Evolutionary conservation across 2,329 filamentous ascomycete species (phyloP).

Genomic region (Gremmenia infestans): DNA sequence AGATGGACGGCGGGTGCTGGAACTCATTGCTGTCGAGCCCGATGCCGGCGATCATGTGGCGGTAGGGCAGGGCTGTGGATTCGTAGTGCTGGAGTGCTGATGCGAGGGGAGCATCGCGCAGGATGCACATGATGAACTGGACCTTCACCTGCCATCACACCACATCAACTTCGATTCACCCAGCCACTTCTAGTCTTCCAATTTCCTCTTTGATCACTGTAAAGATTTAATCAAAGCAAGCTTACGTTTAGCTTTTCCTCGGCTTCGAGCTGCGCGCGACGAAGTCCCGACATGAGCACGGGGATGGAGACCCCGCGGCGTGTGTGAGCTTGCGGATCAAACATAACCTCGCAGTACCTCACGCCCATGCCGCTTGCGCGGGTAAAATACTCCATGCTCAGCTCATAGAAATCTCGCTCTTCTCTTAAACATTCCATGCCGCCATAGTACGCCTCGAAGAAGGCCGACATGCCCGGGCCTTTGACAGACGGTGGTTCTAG

Average conservation of each 20-base stretch:
- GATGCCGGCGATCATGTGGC: slow-evolving; percentile 43
- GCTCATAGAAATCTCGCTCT: slow-evolving; percentile 59
- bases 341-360: slow-evolving; percentile 68
- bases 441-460: slow-evolving; percentile 70
- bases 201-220: no score
- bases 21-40: slow-evolving; percentile 60
- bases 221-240: not conserved
- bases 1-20: slow-evolving; percentile 49
- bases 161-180: not conserved
- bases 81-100: slow-evolving; percentile 44
- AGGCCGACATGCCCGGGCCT: slow-evolving; percentile 31
- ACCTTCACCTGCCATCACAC: slow-evolving; percentile 30
- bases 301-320: slow-evolving; percentile 56
- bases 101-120: slow-evolving; percentile 59
- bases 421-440: slow-evolving; percentile 63
- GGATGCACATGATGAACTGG: slow-evolving; percentile 62
- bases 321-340: slow-evolving; percentile 70
- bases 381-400: slow-evolving; percentile 65
- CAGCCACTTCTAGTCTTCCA: no score
- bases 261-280: slow-evolving; percentile 52
- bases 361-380: slow-evolving; percentile 57
- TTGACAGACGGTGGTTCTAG: slow-evolving; percentile 45
- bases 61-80: slow-evolving; percentile 28
- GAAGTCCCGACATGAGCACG: slow-evolving; percentile 57
- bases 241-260: slow-evolving; percentile 27